Evolutionary conservation across 345 rosid genomes (phyloP).

Genomic region (Orychophragmus violaceus): DNA sequence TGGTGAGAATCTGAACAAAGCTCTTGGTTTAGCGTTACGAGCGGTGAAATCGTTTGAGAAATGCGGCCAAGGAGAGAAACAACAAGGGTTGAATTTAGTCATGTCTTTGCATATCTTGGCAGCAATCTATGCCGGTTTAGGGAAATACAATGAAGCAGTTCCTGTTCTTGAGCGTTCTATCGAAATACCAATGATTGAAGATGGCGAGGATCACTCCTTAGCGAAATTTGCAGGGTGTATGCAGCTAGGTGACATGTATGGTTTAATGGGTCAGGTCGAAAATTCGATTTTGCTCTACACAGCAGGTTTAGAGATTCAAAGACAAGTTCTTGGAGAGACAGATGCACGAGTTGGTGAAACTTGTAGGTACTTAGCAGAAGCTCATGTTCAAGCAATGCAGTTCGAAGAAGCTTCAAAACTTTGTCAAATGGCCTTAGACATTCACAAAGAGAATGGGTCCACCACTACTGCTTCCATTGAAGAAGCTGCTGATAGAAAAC

Average conservation of each 20-base stretch:
- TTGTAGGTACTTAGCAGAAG: slow-evolving; percentile 79
- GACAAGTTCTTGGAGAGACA: slow-evolving; percentile 71
- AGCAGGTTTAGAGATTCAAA: slow-evolving; percentile 89
- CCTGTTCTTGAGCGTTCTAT: slow-evolving; percentile 83
- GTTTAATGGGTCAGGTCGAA: slow-evolving; percentile 76
- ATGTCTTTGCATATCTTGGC: slow-evolving; percentile 86
- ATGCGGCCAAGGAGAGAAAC: slow-evolving; percentile 39
- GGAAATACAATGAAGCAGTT: slow-evolving; percentile 56
- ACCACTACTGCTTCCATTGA: slow-evolving; percentile 45
- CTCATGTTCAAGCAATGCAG: slow-evolving; percentile 80
- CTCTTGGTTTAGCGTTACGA: slow-evolving; percentile 57
- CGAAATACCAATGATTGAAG: slow-evolving; percentile 65
- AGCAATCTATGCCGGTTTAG: slow-evolving; percentile 60
- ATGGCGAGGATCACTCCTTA: slow-evolving; percentile 71
- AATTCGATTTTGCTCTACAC: slow-evolving; percentile 71
- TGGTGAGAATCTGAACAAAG: slow-evolving; percentile 60
- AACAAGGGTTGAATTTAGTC: slow-evolving; percentile 53
- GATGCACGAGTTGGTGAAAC: slow-evolving; percentile 82
- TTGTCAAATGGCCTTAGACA: slow-evolving; percentile 71
- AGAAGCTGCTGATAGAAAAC: slow-evolving; percentile 86
- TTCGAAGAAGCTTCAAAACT: slow-evolving; percentile 77
- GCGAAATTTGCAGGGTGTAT: slow-evolving; percentile 96
- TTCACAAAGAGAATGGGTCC: slow-evolving; percentile 58
- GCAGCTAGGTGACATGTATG: slow-evolving; percentile 93
- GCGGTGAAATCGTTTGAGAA: slow-evolving; percentile 64